phyloP scores from a whole-genome alignment of 306 rosid genomes.

The Oemleria cerasiformis region DNA sequence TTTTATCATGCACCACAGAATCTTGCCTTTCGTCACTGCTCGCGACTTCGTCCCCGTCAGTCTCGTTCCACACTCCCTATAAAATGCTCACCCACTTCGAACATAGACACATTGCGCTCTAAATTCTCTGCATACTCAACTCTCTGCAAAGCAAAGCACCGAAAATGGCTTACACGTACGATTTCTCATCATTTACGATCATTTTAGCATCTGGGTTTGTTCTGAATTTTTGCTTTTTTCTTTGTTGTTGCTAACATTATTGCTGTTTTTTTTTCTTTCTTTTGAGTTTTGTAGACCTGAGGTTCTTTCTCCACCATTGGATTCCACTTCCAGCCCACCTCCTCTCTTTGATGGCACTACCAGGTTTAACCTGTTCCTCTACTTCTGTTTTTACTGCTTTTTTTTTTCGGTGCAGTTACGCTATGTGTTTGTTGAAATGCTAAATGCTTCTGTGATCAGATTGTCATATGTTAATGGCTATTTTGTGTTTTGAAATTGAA shows the following conservation, averaged over 20 bases:
- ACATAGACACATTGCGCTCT: neutral
- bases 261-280: neutral
- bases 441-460: neutral
- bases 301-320: slow-evolving; percentile 44
- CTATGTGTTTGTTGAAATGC: neutral
- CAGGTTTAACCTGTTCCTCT: slow-evolving; percentile 39
- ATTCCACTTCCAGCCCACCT: slow-evolving; percentile 59
- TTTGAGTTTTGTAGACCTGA: slow-evolving; percentile 28
- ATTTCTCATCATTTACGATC: neutral
- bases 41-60: neutral
- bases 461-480: neutral
- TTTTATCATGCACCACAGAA: neutral
- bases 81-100: neutral
- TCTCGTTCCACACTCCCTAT: neutral
- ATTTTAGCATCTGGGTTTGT: neutral
- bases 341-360: slow-evolving; percentile 84
- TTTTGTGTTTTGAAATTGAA: slow-evolving; percentile 26
- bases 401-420: neutral
- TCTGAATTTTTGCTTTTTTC: neutral
- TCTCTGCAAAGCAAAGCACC: neutral
- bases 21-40: neutral
- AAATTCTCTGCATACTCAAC: neutral
- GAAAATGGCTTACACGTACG: slow-evolving; percentile 46
- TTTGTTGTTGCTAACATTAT: neutral
- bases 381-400: neutral